Base-by-base conservation (phyloP, 2,329 filamentous ascomycete genomes). In the Trichophyton equinum region DNA sequence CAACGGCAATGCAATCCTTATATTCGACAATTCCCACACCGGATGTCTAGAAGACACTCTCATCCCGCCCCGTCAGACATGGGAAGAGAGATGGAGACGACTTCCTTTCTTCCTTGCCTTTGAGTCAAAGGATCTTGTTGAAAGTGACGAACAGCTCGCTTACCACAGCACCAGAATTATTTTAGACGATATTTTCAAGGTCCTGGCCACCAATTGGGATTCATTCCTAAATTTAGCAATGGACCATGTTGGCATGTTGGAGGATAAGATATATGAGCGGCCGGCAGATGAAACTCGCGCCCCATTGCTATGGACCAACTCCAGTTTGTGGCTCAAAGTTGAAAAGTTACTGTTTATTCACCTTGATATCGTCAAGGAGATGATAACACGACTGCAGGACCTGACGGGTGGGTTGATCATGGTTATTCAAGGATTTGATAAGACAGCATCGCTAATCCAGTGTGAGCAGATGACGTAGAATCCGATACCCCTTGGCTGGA, bases 251-350 rank as follows among this genome's bases (percentile, higher is more conserved):
- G 73, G 72, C 18, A 78, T 81, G 44, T 70, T 81, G 61, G 76
- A 78, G 65, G 77, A 78, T 65, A 77, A 76, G 62, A 77, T 82
- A 58, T 82, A 80, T 61, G 80, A 81, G 36, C 77, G 77, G 38
- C 79, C 79, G 0, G 78, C 79, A 2, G 79, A 82, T 58, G 79
- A 81, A 63, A 77, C 74, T 8, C 72, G 79, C 1, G 79, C 79
- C 0, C 78, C 78, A 1, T 78, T 81, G 62, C 69, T 81, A 6
- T 82, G 79, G 78, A 73, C 71, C 11, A 80, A 81, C 64, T 77
- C 76, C 25, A 75, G 73, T 15, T 65, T 75, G 8, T 81, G 79
- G 79, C 70, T 80, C n/a, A 79, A 78, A 61, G 73, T 79, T 8
- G 78, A 81, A 64, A 79, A 80, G 46, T 67, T 81, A 47, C 74